Percentiles rank a stretch among this genome's conserved stretches.
phyloP scores from a whole-genome alignment of 2,329 filamentous ascomycete species.

The Cladosporium sp. region DNA sequence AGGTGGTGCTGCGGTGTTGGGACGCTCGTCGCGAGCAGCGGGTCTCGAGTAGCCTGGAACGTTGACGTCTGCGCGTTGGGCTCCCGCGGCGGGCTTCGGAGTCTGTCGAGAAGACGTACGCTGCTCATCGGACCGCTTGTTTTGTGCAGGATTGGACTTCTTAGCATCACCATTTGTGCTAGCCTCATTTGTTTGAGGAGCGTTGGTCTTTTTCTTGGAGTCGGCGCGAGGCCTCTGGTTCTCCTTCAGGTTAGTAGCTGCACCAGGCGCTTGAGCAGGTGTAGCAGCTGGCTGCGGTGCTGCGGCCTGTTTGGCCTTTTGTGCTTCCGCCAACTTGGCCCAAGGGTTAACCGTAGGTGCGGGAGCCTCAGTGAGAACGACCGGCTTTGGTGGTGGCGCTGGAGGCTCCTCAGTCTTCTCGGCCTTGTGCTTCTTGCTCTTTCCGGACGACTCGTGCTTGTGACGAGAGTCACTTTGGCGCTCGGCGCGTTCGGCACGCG shows the following conservation, averaged over 20 bases:
- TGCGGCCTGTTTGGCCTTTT: conserved; percentile 53
- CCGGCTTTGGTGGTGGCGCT: conserved; percentile 47
- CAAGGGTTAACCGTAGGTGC: conserved; percentile 85
- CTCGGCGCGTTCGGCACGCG: conserved; percentile 38
- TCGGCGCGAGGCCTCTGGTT: conserved; percentile 32
- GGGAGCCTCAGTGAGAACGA: conserved; percentile 74
- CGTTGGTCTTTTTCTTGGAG: conserved; percentile 29
- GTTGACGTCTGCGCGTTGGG: conserved; percentile 15
- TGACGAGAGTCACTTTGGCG: conserved; percentile 29
- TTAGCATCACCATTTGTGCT: conserved; percentile 20
- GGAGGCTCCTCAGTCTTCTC: conserved; percentile 30
- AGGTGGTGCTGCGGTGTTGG: conserved; percentile 47
- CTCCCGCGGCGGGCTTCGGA: neutral
- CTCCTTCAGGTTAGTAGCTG: conserved; percentile 27
- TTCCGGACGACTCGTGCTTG: conserved; percentile 21
- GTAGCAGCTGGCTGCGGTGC: conserved; percentile 11
- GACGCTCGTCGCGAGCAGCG: conserved; percentile 26
- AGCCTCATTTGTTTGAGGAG: conserved; percentile 21
- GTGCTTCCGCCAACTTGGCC: conserved; percentile 73
- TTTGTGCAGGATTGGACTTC: conserved; percentile 22
- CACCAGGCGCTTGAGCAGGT: conserved; percentile 21
- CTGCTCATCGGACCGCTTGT: conserved; percentile 12
- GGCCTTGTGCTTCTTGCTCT: conserved; percentile 25
- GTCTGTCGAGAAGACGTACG: conserved; percentile 6
- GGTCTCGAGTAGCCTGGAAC: conserved; percentile 18